These are phyloP conservation scores for Neophaeococcomyces aloes DNA, from an alignment of 2,329 filamentous ascomycete species.

Conservation along the genomic window DNA sequence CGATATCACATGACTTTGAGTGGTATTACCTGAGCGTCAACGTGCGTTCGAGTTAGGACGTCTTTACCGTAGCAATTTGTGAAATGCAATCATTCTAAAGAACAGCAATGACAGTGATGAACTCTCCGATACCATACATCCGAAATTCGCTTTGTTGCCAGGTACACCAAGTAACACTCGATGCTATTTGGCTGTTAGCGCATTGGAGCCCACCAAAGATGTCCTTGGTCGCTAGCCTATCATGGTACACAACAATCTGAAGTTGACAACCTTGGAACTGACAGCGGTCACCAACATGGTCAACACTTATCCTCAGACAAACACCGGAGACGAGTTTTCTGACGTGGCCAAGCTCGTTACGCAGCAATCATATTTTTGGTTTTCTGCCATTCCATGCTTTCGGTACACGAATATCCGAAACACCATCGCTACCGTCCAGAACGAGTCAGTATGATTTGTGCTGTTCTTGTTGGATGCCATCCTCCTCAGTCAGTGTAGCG, in stretches of 20 bases:
- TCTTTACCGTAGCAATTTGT: too few relatives aligned
- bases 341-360: slow-evolving; percentile 3
- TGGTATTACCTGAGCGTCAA: too few relatives aligned
- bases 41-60: too few relatives aligned
- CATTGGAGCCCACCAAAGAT: background rate
- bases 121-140: background rate
- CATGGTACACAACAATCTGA: background rate
- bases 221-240: slow-evolving; percentile 5
- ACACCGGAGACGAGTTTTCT: background rate
- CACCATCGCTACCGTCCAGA: too few relatives aligned
- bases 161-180: background rate
- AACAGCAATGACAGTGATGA: too few relatives aligned
- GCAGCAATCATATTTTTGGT: background rate
- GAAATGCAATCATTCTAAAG: too few relatives aligned
- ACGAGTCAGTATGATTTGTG: too few relatives aligned
- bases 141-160: background rate
- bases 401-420: too few relatives aligned
- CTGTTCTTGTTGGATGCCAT: too few relatives aligned
- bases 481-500: too few relatives aligned
- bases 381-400: background rate
- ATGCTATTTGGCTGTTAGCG: background rate
- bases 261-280: background rate
- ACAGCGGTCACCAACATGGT: slow-evolving; percentile 4
- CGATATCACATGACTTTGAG: background rate
- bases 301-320: background rate